Conservation (phyloP, 169 alveolate species). For the Plasmodium coatneyi region DNA sequence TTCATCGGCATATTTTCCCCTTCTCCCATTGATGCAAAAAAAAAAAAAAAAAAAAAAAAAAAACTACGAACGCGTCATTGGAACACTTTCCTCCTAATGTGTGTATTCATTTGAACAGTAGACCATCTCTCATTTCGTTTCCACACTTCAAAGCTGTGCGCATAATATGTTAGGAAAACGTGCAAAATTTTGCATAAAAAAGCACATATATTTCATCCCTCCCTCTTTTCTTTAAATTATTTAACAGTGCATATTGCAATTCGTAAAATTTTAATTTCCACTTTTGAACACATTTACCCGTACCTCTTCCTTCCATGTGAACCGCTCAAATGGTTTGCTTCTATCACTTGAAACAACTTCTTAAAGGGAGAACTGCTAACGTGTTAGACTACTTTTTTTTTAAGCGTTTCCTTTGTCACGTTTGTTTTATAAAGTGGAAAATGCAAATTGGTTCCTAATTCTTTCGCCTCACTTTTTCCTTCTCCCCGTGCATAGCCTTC, state of each 20-base stretch:
- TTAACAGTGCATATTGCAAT: neutral
- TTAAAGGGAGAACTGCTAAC: neutral
- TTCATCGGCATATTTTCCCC: neutral
- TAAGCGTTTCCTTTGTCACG: neutral
- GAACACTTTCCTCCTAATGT: neutral
- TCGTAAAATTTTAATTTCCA: neutral
- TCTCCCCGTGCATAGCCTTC: neutral
- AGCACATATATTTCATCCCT: neutral
- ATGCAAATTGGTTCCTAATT: neutral
- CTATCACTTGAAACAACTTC: neutral
- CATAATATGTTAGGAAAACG: neutral
- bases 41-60: neutral
- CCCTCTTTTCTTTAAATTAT: neutral
- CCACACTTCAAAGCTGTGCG: neutral
- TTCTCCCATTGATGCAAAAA: neutral
- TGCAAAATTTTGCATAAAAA: neutral
- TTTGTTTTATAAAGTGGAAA: neutral
- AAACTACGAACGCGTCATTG: neutral
- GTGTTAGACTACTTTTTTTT: neutral
- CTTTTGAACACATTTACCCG: neutral
- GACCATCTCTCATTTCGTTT: neutral
- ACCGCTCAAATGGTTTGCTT: neutral
- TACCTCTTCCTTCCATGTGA: neutral
- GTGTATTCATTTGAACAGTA: neutral
- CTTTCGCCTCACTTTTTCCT: neutral